Base-by-base conservation (phyloP, 2,329 filamentous ascomycete genomes). In the Trichoderma sp. region DNA sequence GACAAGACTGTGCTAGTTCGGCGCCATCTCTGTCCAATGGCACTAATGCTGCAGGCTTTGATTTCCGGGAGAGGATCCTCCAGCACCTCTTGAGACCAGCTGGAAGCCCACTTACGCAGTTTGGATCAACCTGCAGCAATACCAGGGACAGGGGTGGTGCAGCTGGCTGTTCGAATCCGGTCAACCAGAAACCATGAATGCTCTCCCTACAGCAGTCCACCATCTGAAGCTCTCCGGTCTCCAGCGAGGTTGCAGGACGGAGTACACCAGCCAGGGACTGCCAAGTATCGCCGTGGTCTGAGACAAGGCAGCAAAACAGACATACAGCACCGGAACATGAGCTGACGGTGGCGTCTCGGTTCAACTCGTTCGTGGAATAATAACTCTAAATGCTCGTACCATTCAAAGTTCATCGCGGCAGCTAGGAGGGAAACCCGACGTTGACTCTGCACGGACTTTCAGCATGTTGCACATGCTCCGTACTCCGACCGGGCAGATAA, bases 21-120 rank as follows among this genome's bases (percentile, higher is more conserved):
- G 42, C 32, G 37, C 54, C 64, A 58, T 50, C 65, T 63, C 37
- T 54, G 53, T 50, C 32, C 53, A 58, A 66, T 32, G 52, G 34
- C 64, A 66, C 64, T 66, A 67, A 25, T 45, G 42, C 64, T 67
- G 66, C 66, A 58, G 53, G 42, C 61, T 56, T 65, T 68, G 67
- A 60, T 57, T 68, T 58, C 60, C 53, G 56, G 66, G 60, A 59
- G 58, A 59, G 60, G 67, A 68, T 68, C 35, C 56, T 65, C 60
- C 53, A 64, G 27, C 35, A 54, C 60, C 54, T 56, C 61, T 60
- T 50, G 27, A 65, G 39, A n/a, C 29, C 59, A 68, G 54, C 54
- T 60, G 35, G 53, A 57, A 65, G n/a, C 34, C 64, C 59, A 64
- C 60, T 64, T 60, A 58, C 61, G 67, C 60, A 68, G 60, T 60